A percentile compares a stretch with the other conserved stretches of the same genome.
Evolutionary conservation across 192 early-diverging fungal species (phyloP).

Genomic region (Irineochytrium annulatum): DNA sequence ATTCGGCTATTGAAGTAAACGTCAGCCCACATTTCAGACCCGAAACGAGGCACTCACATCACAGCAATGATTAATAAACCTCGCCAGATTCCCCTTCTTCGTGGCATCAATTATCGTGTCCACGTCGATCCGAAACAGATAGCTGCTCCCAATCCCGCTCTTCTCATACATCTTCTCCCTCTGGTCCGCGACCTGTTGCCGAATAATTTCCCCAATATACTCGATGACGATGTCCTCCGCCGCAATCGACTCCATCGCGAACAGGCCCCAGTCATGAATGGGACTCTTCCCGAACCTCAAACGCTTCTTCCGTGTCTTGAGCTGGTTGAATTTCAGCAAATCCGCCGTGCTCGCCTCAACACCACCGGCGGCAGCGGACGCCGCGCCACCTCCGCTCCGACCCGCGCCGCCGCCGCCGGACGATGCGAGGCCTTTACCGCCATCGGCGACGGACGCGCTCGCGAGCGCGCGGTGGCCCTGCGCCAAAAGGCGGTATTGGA

Average conservation of each 20-base stretch:
- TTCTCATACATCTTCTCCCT: slow-evolving; percentile 91
- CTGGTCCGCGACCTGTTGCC: slow-evolving; percentile 80
- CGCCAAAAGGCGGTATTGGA: too few species aligned
- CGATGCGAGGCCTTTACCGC: too few species aligned
- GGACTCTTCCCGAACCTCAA: slow-evolving; percentile 87
- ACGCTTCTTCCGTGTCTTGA: slow-evolving; percentile 85
- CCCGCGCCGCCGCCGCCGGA: too few species aligned
- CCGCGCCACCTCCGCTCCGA: too few species aligned
- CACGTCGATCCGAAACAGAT: slow-evolving; percentile 94
- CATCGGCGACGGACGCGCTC: too few species aligned
- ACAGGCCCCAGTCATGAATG: slow-evolving; percentile 99
- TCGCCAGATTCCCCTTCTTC: slow-evolving; percentile 92
- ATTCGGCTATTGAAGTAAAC: slow-evolving; percentile 69
- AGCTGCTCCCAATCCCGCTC: slow-evolving; percentile 88
- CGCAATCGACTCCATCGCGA: slow-evolving; percentile 91
- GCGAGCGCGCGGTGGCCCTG: too few species aligned
- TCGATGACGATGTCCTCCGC: slow-evolving; percentile 96
- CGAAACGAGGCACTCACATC: slow-evolving; percentile 63
- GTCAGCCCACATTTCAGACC: not conserved
- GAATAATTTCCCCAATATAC: slow-evolving; percentile 95
- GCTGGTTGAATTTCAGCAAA: slow-evolving; percentile 85
- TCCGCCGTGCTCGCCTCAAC: slow-evolving; percentile 42
- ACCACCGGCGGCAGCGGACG: too few species aligned
- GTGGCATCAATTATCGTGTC: slow-evolving; percentile 97
- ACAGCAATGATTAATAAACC: slow-evolving; percentile 98